Conservation (phyloP, 2,329 filamentous ascomycete species). For the Fusarium sp. region DNA sequence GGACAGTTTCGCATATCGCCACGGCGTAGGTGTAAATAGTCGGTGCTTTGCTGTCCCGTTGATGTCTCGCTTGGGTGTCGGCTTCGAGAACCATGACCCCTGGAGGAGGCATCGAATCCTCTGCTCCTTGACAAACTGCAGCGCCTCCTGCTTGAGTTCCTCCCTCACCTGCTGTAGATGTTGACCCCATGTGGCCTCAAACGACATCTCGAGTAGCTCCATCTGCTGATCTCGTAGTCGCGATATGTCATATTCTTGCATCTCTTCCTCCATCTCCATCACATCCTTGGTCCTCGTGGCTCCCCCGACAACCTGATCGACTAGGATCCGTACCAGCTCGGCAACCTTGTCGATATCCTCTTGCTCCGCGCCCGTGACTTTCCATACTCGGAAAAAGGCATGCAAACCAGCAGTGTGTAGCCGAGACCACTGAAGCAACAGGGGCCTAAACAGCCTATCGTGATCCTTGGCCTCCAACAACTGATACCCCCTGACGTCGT, state of each 20-base stretch:
- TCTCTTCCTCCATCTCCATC: conserved; percentile 87
- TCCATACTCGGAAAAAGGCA: conserved; percentile 93
- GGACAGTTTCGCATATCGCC: conserved; percentile 88
- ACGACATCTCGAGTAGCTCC: conserved; percentile 89
- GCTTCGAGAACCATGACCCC: conserved; percentile 85
- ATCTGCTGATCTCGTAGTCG: conserved; percentile 89
- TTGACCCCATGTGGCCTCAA: conserved; percentile 94
- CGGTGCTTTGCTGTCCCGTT: conserved; percentile 48
- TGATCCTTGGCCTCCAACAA: conserved; percentile 81
- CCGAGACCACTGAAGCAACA: conserved; percentile 92
- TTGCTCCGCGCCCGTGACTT: conserved; percentile 84
- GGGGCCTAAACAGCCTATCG: conserved; percentile 86
- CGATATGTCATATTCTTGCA: conserved; percentile 84
- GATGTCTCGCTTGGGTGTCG: conserved; percentile 55
- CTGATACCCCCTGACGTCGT: conserved; percentile 82
- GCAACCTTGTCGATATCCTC: conserved; percentile 94
- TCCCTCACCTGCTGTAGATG: conserved; percentile 92
- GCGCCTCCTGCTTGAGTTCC: conserved; percentile 87
- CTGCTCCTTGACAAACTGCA: conserved; percentile 98
- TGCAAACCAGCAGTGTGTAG: conserved; percentile 88
- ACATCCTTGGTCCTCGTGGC: conserved; percentile 86
- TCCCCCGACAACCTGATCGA: conserved; percentile 89
- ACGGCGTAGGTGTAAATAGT: conserved; percentile 67
- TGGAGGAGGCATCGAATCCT: conserved; percentile 88
- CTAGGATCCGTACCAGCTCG: conserved; percentile 88